Evolutionary conservation across 106 monocot species (phyloP).

Genomic region (Acorus calamus): DNA sequence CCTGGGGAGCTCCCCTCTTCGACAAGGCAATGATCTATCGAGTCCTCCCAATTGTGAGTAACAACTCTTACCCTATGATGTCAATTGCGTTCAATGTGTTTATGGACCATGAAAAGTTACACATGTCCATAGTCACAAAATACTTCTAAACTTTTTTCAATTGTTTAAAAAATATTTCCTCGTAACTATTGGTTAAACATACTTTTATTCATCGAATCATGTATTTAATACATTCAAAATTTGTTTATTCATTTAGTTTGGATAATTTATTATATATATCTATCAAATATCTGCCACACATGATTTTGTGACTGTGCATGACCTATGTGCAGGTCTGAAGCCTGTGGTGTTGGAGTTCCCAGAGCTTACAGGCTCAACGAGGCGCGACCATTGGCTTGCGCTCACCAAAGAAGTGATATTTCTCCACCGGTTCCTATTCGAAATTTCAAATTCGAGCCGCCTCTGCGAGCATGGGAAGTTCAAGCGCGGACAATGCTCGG

Average conservation of each 20-base stretch:
- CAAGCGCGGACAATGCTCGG: conserved; percentile 66
- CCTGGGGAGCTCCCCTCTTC: conserved; percentile 81
- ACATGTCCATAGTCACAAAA: background rate
- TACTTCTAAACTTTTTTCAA: no score
- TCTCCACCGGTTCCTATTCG: conserved; percentile 53
- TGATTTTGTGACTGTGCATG: background rate
- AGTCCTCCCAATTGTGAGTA: conserved; percentile 46
- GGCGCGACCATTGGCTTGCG: conserved; percentile 79
- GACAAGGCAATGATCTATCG: conserved; percentile 69
- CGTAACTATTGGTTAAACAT: no score
- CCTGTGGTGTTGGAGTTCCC: conserved; percentile 81
- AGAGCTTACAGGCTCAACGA: conserved; percentile 83
- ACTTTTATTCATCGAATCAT: no score
- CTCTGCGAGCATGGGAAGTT: conserved; percentile 52
- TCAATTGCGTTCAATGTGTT: background rate
- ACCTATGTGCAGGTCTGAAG: conserved; percentile 42
- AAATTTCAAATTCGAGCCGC: conserved; percentile 40
- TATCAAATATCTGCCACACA: background rate
- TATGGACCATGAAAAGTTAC: no score
- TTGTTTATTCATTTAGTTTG: no score
- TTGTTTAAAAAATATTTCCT: no score
- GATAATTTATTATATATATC: no score
- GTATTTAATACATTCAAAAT: no score
- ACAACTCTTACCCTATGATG: background rate
- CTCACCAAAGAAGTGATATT: conserved; percentile 63